Evolutionary conservation across 1,284 basidiomycete genomes (phyloP).

Genomic region (Inonotus hispidus): DNA sequence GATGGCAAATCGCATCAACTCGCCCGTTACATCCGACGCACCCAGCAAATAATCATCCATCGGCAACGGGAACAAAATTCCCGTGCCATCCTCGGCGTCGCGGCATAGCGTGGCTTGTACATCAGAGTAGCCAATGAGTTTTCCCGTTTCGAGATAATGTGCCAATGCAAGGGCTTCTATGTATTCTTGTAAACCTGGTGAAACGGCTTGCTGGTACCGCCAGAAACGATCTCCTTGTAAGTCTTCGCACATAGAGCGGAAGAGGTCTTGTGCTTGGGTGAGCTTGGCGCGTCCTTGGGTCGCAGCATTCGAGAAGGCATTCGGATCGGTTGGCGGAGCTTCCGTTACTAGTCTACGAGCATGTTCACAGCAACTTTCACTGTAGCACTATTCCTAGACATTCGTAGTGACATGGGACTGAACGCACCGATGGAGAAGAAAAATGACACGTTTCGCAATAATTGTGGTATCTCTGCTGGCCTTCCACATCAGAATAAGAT

Average conservation of each 20-base stretch:
- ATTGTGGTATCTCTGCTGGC: constrained; percentile 84
- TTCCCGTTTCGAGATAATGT: constrained; percentile 71
- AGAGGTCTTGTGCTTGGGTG: constrained; percentile 61
- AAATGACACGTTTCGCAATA: constrained; percentile 93
- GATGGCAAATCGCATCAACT: constrained; percentile 95
- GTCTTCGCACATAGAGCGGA: constrained; percentile 60
- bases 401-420: constrained; percentile 28
- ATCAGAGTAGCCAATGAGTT: constrained; percentile 65
- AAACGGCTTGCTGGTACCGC: constrained; percentile 75
- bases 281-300: constrained; percentile 68
- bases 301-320: constrained; percentile 31
- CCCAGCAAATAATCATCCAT: constrained; percentile 87
- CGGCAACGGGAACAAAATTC: constrained; percentile 64
- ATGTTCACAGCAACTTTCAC: not conserved
- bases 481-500: constrained; percentile 30
- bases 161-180: constrained; percentile 91
- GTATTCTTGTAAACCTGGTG: constrained; percentile 82
- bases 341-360: constrained; percentile 22
- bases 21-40: constrained; percentile 90
- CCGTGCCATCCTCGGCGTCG: constrained; percentile 17
- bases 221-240: constrained; percentile 72
- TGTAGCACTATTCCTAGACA: not conserved
- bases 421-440: constrained; percentile 80
- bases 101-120: constrained; percentile 59
- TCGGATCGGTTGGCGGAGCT: constrained; percentile 21